Evolutionary conservation across 306 rosid genomes (phyloP).

Genomic region (Pterocarpus macrocarpus): DNA sequence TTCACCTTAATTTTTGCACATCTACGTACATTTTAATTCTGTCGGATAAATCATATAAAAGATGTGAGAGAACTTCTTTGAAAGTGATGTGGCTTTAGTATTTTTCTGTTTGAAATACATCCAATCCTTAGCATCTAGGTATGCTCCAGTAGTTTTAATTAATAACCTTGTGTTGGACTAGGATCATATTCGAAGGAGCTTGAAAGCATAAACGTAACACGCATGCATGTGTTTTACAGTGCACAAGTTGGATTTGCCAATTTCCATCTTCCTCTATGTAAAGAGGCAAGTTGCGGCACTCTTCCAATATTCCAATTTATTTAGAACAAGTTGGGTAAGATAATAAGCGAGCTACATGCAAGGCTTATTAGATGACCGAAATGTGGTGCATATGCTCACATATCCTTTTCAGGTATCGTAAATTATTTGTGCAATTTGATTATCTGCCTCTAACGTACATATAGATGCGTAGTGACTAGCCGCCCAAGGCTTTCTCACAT

Average conservation of each 20-base stretch:
- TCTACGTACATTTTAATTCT: no score
- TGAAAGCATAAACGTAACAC: neutral
- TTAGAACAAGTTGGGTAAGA: constrained; percentile 5
- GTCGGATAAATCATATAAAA: neutral
- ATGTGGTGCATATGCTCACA: constrained; percentile 33
- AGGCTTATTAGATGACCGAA: constrained; percentile 7
- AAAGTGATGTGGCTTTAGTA: neutral
- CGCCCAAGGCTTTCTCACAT: constrained; percentile 34
- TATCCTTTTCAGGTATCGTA: constrained; percentile 33
- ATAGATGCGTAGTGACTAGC: constrained; percentile 8
- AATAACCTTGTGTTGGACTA: neutral
- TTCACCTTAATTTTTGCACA: no score
- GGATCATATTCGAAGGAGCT: constrained; percentile 22
- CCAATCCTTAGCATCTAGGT: neutral
- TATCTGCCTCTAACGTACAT: neutral
- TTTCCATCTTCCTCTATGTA: neutral
- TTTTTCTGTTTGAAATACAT: no score
- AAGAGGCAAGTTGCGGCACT: neutral
- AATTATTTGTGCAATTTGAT: neutral
- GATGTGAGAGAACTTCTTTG: neutral
- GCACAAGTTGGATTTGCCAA: neutral
- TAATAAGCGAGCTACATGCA: neutral
- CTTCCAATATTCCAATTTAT: neutral
- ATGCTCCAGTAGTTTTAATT: neutral
- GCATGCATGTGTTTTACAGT: neutral